phyloP scores from a whole-genome alignment of 208 protist genomes.

The Strigomonas culicis region DNA sequence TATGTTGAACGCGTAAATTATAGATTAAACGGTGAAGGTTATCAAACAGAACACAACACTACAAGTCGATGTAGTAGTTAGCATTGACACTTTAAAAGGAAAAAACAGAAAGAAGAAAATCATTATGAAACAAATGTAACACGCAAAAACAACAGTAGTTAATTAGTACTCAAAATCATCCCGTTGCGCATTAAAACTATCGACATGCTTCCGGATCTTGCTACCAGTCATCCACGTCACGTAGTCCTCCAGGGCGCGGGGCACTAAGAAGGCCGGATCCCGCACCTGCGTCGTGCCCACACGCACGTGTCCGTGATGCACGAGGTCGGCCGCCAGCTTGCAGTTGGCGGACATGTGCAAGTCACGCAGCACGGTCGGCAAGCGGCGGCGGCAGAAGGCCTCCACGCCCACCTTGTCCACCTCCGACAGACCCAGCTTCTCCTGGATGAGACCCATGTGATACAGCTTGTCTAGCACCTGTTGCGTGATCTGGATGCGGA shows the following conservation, averaged over 20 bases:
- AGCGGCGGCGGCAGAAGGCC: slow-evolving; percentile 85
- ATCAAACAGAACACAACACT: too few relatives aligned
- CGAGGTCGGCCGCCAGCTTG: slow-evolving; percentile 72
- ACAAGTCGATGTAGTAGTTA: too few relatives aligned
- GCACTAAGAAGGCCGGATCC: slow-evolving; percentile 88
- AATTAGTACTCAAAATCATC: slow-evolving; percentile 83
- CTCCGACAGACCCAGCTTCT: slow-evolving; percentile 78
- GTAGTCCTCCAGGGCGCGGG: slow-evolving; percentile 76
- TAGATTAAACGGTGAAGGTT: too few relatives aligned
- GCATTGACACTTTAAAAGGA: too few relatives aligned
- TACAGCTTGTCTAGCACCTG: slow-evolving; percentile 89
- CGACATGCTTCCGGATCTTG: slow-evolving; percentile 88
- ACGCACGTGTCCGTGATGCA: slow-evolving; percentile 89
- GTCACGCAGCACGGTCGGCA: slow-evolving; percentile 86
- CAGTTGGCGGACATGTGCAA: slow-evolving; percentile 89
- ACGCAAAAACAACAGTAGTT: neutral
- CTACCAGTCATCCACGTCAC: slow-evolving; percentile 89
- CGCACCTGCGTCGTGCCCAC: slow-evolving; percentile 86
- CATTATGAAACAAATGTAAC: slow-evolving; percentile 6
- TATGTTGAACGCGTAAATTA: too few relatives aligned
- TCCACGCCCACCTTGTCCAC: slow-evolving; percentile 89
- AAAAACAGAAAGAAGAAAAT: slow-evolving; percentile 6
- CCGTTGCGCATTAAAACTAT: slow-evolving; percentile 80
- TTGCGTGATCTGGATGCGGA: slow-evolving; percentile 89
- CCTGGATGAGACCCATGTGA: slow-evolving; percentile 87